Evolutionary conservation across 2,329 filamentous ascomycete species (phyloP).

Genomic region (Sporothrix schenckii): DNA sequence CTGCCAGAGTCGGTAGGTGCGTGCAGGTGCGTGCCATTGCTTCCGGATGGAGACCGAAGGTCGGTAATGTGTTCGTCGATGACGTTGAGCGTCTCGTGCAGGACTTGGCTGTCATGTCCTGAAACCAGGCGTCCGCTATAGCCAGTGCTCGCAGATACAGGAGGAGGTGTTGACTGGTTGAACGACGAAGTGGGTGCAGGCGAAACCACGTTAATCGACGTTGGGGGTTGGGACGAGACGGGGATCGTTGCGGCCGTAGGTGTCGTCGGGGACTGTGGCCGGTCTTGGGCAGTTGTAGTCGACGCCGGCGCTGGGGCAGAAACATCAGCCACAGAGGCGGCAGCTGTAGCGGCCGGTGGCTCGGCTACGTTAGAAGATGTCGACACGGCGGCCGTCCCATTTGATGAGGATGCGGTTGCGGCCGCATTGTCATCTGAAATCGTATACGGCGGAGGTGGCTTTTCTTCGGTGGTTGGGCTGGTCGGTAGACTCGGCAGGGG

Average conservation of each 20-base stretch:
- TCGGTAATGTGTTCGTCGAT: constrained; percentile 97
- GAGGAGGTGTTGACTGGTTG: constrained; percentile 34
- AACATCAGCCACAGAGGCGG: neutral
- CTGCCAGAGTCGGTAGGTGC: constrained; percentile 76
- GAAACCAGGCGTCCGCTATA: constrained; percentile 43
- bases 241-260: constrained; percentile 39
- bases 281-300: constrained; percentile 30
- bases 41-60: constrained; percentile 60
- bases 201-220: constrained; percentile 2
- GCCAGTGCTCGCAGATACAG: constrained; percentile 42
- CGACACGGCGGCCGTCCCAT: constrained; percentile 34
- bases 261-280: constrained; percentile 39
- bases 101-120: constrained; percentile 71
- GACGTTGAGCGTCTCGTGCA: constrained; percentile 92
- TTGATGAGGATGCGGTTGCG: constrained; percentile 37
- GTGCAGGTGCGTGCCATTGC: constrained; percentile 56
- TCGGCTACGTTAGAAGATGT: constrained; percentile 35
- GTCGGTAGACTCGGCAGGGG: constrained; percentile 23
- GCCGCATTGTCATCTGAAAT: constrained; percentile 35
- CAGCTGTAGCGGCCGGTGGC: constrained; percentile 33
- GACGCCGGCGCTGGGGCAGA: neutral
- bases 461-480: constrained; percentile 4
- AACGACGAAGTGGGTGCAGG: constrained; percentile 17
- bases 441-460: constrained; percentile 11
- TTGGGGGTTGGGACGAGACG: constrained; percentile 31